Percentiles rank a stretch among this genome's conserved stretches.
Conservation (phyloP, 345 rosid genomes). For the Hypericum perforatum region DNA sequence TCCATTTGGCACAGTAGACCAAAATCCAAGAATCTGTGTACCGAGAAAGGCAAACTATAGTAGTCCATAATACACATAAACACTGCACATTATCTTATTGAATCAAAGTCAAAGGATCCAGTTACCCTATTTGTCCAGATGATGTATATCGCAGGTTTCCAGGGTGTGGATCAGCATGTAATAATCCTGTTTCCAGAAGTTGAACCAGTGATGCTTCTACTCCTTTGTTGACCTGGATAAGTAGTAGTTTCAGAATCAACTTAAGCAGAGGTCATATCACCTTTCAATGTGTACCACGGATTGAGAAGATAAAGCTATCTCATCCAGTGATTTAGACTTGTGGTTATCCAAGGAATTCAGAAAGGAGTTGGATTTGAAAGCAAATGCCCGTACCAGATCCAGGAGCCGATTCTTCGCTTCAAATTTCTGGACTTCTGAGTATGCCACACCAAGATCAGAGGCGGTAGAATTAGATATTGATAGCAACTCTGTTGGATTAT, state of each 20-base stretch:
- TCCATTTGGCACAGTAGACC: slow-evolving; percentile 92
- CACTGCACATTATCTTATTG: slow-evolving; percentile 9
- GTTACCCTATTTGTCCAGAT: slow-evolving; percentile 82
- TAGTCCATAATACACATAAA: not conserved
- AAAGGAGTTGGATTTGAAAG: not conserved
- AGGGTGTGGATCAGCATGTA: slow-evolving; percentile 98
- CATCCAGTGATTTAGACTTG: slow-evolving; percentile 1
- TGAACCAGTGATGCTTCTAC: slow-evolving; percentile 88
- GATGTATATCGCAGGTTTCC: slow-evolving; percentile 82
- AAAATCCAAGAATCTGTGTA: slow-evolving; percentile 79
- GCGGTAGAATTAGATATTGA: slow-evolving; percentile 32
- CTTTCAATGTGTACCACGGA: no score
- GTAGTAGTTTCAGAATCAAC: not conserved
- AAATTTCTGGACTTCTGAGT: slow-evolving; percentile 44
- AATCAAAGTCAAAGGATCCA: slow-evolving; percentile 10
- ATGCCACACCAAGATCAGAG: slow-evolving; percentile 20
- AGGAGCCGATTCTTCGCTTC: slow-evolving; percentile 67
- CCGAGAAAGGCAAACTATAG: slow-evolving; percentile 7
- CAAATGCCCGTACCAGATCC: slow-evolving; percentile 50
- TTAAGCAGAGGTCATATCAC: no score
- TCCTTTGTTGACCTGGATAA: slow-evolving; percentile 72
- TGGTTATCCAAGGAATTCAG: not conserved
- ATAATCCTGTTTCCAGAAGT: slow-evolving; percentile 85
- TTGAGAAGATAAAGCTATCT: no score
- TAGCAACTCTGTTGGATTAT: slow-evolving; percentile 64